Percentiles rank a stretch among this genome's conserved stretches.
Conservation (phyloP, 257 asterid genomes). For the Capsicum chinense region DNA sequence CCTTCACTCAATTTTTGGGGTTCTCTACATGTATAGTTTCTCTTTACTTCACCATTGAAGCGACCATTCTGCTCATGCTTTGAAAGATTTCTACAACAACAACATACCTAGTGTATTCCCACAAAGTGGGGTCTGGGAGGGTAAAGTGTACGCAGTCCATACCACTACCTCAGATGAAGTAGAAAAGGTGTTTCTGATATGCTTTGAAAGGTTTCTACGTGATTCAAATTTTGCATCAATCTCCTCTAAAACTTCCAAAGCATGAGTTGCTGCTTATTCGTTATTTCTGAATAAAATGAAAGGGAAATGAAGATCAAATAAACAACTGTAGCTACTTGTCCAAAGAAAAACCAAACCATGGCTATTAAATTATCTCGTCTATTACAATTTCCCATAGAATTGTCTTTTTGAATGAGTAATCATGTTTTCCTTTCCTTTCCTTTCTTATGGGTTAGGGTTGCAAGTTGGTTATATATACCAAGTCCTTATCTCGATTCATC, state of each 20-base stretch:
- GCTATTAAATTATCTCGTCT: not conserved
- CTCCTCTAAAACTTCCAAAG: conserved; percentile 13
- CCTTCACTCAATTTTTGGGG: not conserved
- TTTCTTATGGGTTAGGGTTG: not conserved
- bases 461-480: not conserved
- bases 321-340: not conserved
- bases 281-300: not conserved
- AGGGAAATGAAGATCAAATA: conserved; percentile 9
- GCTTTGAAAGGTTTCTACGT: not conserved
- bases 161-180: too few relatives aligned
- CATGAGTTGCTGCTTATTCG: not conserved
- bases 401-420: not conserved
- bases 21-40: not conserved
- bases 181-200: too few relatives aligned
- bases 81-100: not conserved
- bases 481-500: conserved; percentile 5
- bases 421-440: not conserved
- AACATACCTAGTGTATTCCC: too few relatives aligned
- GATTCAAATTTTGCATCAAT: conserved; percentile 12
- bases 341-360: conserved; percentile 11
- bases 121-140: too few relatives aligned
- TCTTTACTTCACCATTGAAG: conserved; percentile 19
- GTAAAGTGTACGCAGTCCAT: too few relatives aligned
- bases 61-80: not conserved
- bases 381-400: not conserved